Evolutionary conservation across 495 filamentous ascomycete species (phyloP).

Genomic region (Alectoria sarmentosa): DNA sequence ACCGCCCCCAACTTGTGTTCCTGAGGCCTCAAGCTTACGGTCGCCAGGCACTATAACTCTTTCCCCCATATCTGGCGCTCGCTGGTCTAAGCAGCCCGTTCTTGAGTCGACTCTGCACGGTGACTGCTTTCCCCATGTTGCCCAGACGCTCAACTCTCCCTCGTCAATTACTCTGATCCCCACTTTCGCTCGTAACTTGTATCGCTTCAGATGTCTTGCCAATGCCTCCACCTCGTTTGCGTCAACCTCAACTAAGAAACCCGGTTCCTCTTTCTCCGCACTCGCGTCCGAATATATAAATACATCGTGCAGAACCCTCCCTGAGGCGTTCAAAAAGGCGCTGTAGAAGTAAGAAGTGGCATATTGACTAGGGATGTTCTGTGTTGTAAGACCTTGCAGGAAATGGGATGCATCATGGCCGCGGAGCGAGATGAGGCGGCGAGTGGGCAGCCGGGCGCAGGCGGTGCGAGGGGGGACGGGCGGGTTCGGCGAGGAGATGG

Average conservation of each 20-base stretch:
- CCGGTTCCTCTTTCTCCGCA: conserved; percentile 38
- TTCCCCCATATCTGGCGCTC: conserved; percentile 62
- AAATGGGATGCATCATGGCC: conserved; percentile 74
- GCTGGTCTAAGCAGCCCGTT: conserved; percentile 49
- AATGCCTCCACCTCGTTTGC: conserved; percentile 52
- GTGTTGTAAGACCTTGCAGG: conserved; percentile 81
- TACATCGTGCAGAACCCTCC: conserved; percentile 77
- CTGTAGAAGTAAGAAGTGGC: conserved; percentile 51
- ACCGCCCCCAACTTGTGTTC: conserved; percentile 29
- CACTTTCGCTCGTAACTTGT: conserved; percentile 77
- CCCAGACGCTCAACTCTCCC: conserved; percentile 58
- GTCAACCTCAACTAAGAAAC: conserved; percentile 80
- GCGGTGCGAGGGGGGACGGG: conserved; percentile 34
- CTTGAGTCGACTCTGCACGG: conserved; percentile 7
- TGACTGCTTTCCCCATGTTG: conserved; percentile 48
- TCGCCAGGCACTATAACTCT: conserved; percentile 45
- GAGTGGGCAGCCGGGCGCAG: conserved; percentile 52
- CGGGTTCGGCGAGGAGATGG: conserved; percentile 20
- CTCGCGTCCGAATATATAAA: conserved; percentile 63
- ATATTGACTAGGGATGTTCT: conserved; percentile 49
- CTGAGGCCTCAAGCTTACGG: conserved; percentile 9
- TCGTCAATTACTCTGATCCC: conserved; percentile 54
- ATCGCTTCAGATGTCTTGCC: conserved; percentile 64
- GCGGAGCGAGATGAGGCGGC: conserved; percentile 68
- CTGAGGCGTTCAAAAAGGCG: conserved; percentile 79